Evolutionary conservation across 2,329 filamentous ascomycete genomes (phyloP).

Genomic region (Colletotrichum sp.): DNA sequence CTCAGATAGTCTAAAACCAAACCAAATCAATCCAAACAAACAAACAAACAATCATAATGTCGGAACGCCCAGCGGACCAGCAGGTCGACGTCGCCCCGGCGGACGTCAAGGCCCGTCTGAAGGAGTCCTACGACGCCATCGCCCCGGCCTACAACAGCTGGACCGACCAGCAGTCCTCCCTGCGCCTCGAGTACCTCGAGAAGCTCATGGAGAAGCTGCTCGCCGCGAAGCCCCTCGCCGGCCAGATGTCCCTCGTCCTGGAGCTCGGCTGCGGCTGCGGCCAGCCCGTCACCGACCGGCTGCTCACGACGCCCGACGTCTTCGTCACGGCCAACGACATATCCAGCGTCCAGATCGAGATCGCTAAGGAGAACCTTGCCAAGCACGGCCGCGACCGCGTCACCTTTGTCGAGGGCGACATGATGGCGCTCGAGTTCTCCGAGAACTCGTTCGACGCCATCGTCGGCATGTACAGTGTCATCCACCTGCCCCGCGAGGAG

Average conservation of each 20-base stretch:
- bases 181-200: conserved; percentile 38
- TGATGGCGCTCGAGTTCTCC: conserved; percentile 37
- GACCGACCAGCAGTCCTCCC: conserved; percentile 34
- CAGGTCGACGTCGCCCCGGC: neutral
- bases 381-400: conserved; percentile 22
- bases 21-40: neutral
- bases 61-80: neutral
- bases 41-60: neutral
- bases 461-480: conserved; percentile 57
- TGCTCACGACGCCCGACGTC: conserved; percentile 30
- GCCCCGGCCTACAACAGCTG: conserved; percentile 43
- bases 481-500: conserved; percentile 58
- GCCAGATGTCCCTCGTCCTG: conserved; percentile 29
- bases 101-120: conserved; percentile 42
- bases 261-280: conserved; percentile 49
- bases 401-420: conserved; percentile 40
- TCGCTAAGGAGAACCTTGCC: conserved; percentile 24
- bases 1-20: neutral
- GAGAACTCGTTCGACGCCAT: conserved; percentile 49
- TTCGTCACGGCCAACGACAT: conserved; percentile 45
- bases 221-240: neutral
- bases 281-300: conserved; percentile 36
- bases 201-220: conserved; percentile 32
- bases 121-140: conserved; percentile 44
- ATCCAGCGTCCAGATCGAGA: conserved; percentile 40